Conservation (phyloP, 2,329 filamentous ascomycete species). For the Paecilomyces sp. region DNA sequence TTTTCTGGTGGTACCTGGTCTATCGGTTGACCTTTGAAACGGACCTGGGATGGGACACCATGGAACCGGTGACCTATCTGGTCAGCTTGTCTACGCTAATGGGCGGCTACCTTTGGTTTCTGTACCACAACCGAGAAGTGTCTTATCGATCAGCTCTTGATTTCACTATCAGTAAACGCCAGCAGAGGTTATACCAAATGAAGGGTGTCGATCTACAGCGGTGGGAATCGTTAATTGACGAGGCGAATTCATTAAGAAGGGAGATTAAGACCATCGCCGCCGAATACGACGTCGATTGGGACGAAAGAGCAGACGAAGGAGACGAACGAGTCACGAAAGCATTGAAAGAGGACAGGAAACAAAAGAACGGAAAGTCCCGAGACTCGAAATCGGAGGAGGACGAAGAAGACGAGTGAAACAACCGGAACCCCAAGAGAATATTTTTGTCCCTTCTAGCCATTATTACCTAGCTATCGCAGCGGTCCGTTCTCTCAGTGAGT, state of each 20-base stretch:
- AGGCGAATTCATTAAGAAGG: conserved; percentile 66
- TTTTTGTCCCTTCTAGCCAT: neutral
- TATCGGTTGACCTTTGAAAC: conserved; percentile 64
- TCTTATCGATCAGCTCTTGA: conserved; percentile 82
- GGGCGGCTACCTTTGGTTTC: conserved; percentile 86
- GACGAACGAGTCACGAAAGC: conserved; percentile 52
- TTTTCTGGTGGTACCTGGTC: conserved; percentile 74
- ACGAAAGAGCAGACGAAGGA: conserved; percentile 67
- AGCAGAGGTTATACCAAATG: conserved; percentile 66
- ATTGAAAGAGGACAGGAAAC: conserved; percentile 42
- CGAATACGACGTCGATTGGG: conserved; percentile 88
- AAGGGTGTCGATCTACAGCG: conserved; percentile 67
- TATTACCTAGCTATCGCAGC: neutral
- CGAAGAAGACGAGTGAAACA: neutral
- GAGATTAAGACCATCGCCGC: conserved; percentile 76
- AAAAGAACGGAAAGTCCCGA: conserved; percentile 27
- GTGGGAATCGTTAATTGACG: conserved; percentile 74
- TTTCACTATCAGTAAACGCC: conserved; percentile 72
- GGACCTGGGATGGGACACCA: conserved; percentile 78
- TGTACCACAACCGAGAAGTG: conserved; percentile 85
- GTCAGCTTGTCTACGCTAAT: conserved; percentile 81
- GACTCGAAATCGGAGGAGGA: neutral
- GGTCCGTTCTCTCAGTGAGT: conserved; percentile 11
- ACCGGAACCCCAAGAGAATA: neutral
- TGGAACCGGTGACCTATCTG: conserved; percentile 86